Percentiles rank a stretch among this genome's conserved stretches.
Conservation (phyloP, 148 eudicot genomes). For the Chenopodium quinoa region DNA sequence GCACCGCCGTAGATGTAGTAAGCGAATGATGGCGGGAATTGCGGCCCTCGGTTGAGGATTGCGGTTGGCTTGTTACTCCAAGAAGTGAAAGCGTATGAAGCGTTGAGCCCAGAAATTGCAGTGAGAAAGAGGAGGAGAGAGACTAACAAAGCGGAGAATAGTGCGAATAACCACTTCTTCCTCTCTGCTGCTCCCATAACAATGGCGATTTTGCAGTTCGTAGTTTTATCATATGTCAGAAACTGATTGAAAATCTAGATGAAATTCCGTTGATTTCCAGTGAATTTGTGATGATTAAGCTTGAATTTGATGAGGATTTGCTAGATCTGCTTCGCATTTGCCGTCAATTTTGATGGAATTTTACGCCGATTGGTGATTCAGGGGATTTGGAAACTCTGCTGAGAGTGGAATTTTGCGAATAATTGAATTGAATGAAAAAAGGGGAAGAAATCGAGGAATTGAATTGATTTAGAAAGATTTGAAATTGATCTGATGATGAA, state of each 20-base stretch:
- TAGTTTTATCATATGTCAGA: conserved; percentile 19
- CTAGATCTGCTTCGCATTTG: conserved; percentile 10
- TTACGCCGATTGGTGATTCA: too few species aligned
- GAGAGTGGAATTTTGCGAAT: background rate
- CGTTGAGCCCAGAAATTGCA: conserved; percentile 48
- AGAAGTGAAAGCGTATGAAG: conserved; percentile 44
- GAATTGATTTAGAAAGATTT: background rate
- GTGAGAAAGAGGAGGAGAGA: conserved; percentile 60
- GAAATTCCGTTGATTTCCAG: background rate
- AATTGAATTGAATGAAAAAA: background rate
- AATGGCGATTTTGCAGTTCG: background rate
- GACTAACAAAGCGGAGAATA: conserved; percentile 61
- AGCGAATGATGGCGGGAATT: conserved; percentile 72
- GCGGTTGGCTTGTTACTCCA: conserved; percentile 24
- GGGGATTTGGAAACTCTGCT: background rate
- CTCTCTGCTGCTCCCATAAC: conserved; percentile 77
- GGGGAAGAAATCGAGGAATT: background rate
- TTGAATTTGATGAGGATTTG: background rate
- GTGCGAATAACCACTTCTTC: conserved; percentile 76
- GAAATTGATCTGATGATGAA: background rate
- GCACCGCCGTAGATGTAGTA: conserved; percentile 69
- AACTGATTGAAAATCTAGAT: background rate
- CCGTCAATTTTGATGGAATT: background rate
- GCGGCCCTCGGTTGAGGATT: conserved; percentile 43
- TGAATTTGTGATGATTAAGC: background rate